Percentiles rank a stretch among this genome's conserved stretches.
These are phyloP conservation scores for Osmanthus fragrans DNA, from an alignment of 257 asterid species.

Conservation along the genomic window DNA sequence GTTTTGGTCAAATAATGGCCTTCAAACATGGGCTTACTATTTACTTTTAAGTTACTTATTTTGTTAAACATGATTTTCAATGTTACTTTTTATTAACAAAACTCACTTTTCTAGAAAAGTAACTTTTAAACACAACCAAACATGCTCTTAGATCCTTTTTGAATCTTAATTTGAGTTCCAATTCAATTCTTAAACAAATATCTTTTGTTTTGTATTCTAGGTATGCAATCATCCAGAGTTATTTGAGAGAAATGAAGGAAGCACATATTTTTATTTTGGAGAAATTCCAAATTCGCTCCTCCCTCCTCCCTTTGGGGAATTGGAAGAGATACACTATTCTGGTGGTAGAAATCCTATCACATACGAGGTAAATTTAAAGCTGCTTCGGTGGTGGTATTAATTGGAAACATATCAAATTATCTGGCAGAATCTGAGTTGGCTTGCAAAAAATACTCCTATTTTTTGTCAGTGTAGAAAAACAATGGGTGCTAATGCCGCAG, in stretches of 20 bases:
- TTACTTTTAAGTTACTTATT: background rate
- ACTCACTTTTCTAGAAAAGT: background rate
- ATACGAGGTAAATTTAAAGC: slow-evolving; percentile 60
- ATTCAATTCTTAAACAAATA: slow-evolving; percentile 1
- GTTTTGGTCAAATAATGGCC: too few relatives aligned
- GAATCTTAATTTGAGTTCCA: slow-evolving; percentile 7
- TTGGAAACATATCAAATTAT: slow-evolving; percentile 8
- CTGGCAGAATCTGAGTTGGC: background rate
- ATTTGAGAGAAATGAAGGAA: slow-evolving; percentile 99
- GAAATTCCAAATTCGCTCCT: slow-evolving; percentile 75
- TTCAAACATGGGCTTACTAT: too few relatives aligned
- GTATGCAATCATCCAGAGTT: slow-evolving; percentile 99
- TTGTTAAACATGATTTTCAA: background rate
- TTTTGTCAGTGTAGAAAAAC: slow-evolving; percentile 5
- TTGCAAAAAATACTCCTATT: background rate
- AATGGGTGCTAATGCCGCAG: slow-evolving; percentile 12
- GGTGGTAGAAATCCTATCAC: slow-evolving; percentile 80
- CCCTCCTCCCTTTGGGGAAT: slow-evolving; percentile 91
- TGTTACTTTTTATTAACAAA: background rate
- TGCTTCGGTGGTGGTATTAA: slow-evolving; percentile 6
- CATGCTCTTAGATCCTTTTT: slow-evolving; percentile 1
- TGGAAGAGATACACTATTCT: slow-evolving; percentile 76
- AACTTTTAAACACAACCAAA: background rate
- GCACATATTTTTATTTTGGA: slow-evolving; percentile 82
- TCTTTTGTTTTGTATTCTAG: slow-evolving; percentile 39